Conservation (phyloP, 139 green algal species). For the Chlamydomonas sphaeroides region DNA sequence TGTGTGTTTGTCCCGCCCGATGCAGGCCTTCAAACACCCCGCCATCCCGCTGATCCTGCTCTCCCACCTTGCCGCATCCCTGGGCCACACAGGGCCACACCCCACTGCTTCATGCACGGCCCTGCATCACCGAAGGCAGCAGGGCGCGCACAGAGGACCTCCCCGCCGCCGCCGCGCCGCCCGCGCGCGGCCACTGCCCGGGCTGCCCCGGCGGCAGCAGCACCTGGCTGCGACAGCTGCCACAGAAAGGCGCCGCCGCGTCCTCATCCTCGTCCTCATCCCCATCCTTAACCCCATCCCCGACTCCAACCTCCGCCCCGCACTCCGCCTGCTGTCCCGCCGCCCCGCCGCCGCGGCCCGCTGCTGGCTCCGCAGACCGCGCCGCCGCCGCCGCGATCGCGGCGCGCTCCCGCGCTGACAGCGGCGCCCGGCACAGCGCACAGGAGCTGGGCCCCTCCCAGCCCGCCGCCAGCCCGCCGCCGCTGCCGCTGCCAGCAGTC, state of each 20-base stretch:
- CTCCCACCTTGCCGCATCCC: no score
- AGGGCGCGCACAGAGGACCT: neutral
- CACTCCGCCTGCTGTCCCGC: neutral
- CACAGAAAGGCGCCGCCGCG: neutral
- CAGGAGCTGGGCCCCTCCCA: neutral
- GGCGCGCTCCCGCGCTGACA: neutral
- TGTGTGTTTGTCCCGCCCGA: no score
- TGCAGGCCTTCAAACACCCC: no score
- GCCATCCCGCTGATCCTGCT: no score
- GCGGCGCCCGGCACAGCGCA: slow-evolving; percentile 23
- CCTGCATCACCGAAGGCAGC: neutral
- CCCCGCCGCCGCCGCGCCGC: neutral
- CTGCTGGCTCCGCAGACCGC: neutral
- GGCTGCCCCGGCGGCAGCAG: slow-evolving; percentile 1
- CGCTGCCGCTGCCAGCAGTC: neutral
- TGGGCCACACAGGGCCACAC: no score
- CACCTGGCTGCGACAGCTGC: slow-evolving; percentile 29
- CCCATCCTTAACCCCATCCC: neutral
- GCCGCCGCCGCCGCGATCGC: neutral
- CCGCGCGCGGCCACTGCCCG: no score
- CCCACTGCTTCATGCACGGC: no score
- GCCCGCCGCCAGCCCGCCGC: neutral
- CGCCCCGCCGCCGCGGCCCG: neutral
- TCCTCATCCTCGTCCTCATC: neutral
- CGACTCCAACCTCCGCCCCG: neutral